Evolutionary conservation across 805 yeast genomes (phyloP).

Genomic region (Starmerella davenportii): DNA sequence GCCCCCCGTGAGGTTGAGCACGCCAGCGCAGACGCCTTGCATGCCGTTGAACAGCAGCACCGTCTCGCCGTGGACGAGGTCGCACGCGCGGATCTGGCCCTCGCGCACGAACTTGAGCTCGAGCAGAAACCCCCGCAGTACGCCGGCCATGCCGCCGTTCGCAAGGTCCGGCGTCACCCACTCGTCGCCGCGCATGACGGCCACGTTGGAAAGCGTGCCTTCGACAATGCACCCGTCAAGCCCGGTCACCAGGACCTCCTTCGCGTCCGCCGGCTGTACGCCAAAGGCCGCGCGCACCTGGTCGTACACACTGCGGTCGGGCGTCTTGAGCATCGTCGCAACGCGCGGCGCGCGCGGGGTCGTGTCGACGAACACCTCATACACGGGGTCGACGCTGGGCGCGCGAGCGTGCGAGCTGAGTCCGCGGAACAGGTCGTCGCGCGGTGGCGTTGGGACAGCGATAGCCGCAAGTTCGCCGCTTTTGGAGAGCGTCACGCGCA

Average conservation of each 20-base stretch:
- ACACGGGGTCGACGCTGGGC: slow-evolving; percentile 21
- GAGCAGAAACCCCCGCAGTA: slow-evolving; percentile 48
- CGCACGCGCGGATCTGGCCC: slow-evolving; percentile 29
- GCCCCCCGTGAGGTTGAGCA: no score
- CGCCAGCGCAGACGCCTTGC: slow-evolving; percentile 38
- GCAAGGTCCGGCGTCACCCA: slow-evolving; percentile 75
- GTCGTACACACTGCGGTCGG: slow-evolving; percentile 45
- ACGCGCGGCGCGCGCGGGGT: slow-evolving; percentile 26
- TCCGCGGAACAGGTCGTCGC: slow-evolving; percentile 20
- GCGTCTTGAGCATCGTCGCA: slow-evolving; percentile 65
- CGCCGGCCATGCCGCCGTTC: slow-evolving; percentile 73
- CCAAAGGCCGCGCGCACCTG: slow-evolving; percentile 31
- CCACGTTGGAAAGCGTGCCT: slow-evolving; percentile 69
- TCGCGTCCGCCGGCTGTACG: slow-evolving; percentile 11
- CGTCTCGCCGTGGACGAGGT: slow-evolving; percentile 46
- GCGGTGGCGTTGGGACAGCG: slow-evolving; percentile 22
- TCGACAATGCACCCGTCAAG: slow-evolving; percentile 47
- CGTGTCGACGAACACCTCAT: slow-evolving; percentile 48
- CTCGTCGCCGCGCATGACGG: slow-evolving; percentile 33
- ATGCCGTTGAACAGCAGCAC: slow-evolving; percentile 66
- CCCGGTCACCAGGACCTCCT: slow-evolving; percentile 60
- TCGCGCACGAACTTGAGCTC: slow-evolving; percentile 37
- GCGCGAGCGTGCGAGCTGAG: slow-evolving; percentile 12
- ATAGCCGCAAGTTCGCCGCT: slow-evolving; percentile 25
- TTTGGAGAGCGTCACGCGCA: slow-evolving; percentile 30